Conservation (phyloP, 2,329 filamentous ascomycete species). For the Phoma sp. region DNA sequence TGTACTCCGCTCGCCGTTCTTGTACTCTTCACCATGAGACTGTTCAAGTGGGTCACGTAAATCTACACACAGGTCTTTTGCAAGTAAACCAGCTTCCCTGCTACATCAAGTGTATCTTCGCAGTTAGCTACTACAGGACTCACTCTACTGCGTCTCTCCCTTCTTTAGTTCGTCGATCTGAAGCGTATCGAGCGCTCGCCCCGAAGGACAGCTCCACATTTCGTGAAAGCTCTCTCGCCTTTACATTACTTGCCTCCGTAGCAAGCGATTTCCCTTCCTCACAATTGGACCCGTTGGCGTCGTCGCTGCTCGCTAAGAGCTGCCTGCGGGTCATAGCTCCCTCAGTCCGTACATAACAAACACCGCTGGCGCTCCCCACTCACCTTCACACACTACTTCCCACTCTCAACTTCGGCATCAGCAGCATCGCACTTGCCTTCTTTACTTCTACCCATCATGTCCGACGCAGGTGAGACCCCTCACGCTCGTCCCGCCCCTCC, state of each 20-base stretch:
- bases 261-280: neutral
- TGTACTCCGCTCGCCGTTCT: neutral
- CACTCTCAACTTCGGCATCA: neutral
- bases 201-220: too few species aligned
- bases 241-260: neutral
- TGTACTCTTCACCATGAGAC: neutral
- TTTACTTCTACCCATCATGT: conserved; percentile 1
- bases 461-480: conserved; percentile 10
- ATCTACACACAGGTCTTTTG: neutral
- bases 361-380: neutral
- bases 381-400: neutral
- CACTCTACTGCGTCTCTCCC: too few species aligned
- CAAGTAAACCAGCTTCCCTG: neutral
- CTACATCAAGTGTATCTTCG: neutral
- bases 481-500: conserved; percentile 9
- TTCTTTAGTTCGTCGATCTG: neutral
- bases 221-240: neutral
- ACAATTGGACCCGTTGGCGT: neutral
- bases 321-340: conserved; percentile 2
- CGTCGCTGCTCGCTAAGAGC: conserved; percentile 2
- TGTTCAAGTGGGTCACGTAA: neutral
- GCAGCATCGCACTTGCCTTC: neutral
- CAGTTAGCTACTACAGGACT: too few species aligned
- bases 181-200: neutral
- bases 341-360: conserved; percentile 3